Base-by-base conservation (phyloP, 352 stramenopile species). In the Phytophthora kernoviae region DNA sequence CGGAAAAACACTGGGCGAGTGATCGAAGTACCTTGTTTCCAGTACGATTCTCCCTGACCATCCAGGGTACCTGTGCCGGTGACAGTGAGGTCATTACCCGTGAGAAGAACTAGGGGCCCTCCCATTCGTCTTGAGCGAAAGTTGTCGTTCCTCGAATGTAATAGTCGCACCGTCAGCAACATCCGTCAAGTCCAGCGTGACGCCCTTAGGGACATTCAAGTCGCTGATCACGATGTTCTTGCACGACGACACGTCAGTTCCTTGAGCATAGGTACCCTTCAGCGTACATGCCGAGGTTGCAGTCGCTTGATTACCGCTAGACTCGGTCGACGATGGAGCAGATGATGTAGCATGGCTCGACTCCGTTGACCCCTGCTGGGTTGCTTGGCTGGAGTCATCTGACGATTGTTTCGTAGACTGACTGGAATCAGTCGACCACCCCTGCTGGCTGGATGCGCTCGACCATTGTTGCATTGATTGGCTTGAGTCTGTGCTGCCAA, bases 141-240 rank as follows among this genome's bases (percentile, higher is more conserved):
- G 64, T 81, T 14, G 61, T 74, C 5, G 65, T 78, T 24, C 72
- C 72, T 55, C 49, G 36, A 45, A 78, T 77, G 21, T 54, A 72
- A 81, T 75, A 15, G 54, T 71, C 0, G 72, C 64, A 17, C 65
- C 61, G 2, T 54, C 55, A 42, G 61, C 47, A n/a, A 76, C 47
- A 2, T 68, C 58, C 22, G 57, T 72, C 20, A 81, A 46, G 59
- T 75, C 72, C 14, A 81, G 66, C 10, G 68, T 81, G 18, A 58
- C 62, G 40, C 57, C 68, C 2, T 52, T 52, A 14, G 68, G 64
- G 5, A 81, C 64, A 4, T 27, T 65, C 21, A 81, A 55, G n/a
- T 62, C 51, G 22, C 51, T 68, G 50, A 81, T 75, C 14, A 65
- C 40, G 50, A 81, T 64, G 33, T 36, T 65, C 41, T 62, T 62